Evolutionary conservation across 139 green algal species (phyloP).

Genomic region (Diplosphaera chodatii): DNA sequence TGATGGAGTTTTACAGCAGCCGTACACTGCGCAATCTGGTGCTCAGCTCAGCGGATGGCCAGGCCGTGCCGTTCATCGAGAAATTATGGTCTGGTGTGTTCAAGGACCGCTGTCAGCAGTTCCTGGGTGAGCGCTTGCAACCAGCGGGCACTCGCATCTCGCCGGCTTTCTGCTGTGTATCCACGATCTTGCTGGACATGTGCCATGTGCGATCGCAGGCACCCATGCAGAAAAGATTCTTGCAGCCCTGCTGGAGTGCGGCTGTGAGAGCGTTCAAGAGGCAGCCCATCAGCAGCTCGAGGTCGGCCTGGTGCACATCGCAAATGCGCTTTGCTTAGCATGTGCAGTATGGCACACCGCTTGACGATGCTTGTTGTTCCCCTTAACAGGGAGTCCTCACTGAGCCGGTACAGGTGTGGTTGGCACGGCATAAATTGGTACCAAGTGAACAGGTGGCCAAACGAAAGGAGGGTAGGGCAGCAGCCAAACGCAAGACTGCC

Average conservation of each 20-base stretch:
- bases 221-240: conserved; percentile 59
- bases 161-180: too few relatives aligned
- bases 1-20: conserved; percentile 45
- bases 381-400: not conserved
- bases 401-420: not conserved
- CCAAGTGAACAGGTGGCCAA: not conserved
- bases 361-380: not conserved
- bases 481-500: too few relatives aligned
- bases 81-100: conserved; percentile 39
- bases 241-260: conserved; percentile 30
- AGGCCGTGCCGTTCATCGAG: conserved; percentile 5
- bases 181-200: too few relatives aligned
- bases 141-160: too few relatives aligned
- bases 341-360: too few relatives aligned
- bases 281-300: not conserved
- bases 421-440: not conserved
- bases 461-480: not conserved
- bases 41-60: conserved; percentile 2
- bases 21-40: conserved; percentile 41
- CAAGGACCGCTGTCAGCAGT: conserved; percentile 37
- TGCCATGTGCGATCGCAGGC: conserved; percentile 15
- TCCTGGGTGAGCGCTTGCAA: conserved; percentile 3
- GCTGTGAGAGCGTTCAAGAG: not conserved
- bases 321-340: too few relatives aligned
- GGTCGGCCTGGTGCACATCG: not conserved